These are phyloP conservation scores for Hypocrella siamensis DNA, from an alignment of 2,329 filamentous ascomycete species.

Conservation along the genomic window DNA sequence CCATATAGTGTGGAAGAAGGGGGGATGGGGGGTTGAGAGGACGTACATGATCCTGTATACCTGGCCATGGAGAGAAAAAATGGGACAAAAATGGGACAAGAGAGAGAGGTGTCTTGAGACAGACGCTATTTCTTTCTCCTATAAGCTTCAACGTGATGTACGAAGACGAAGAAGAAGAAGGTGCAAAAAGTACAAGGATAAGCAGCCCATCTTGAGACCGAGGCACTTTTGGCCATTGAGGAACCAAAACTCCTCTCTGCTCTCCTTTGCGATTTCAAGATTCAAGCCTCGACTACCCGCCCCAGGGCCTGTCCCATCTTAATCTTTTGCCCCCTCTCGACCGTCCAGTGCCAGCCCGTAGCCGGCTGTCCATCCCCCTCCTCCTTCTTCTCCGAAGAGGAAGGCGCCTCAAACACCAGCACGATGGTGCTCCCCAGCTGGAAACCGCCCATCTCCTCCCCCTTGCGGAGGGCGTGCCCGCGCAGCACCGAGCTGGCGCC, in stretches of 20 bases:
- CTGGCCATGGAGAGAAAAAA: too few species aligned
- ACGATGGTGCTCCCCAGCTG: slow-evolving; percentile 91
- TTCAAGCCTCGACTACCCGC: slow-evolving; percentile 43
- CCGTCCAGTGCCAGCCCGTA: slow-evolving; percentile 69
- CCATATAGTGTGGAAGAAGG: too few species aligned
- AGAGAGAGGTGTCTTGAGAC: too few species aligned
- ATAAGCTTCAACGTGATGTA: too few species aligned
- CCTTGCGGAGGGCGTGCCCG: slow-evolving; percentile 69
- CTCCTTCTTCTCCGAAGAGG: slow-evolving; percentile 38
- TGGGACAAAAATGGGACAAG: too few species aligned
- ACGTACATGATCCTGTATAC: too few species aligned
- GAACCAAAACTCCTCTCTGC: slow-evolving; percentile 1
- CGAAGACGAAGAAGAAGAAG: too few species aligned
- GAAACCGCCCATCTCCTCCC: slow-evolving; percentile 97
- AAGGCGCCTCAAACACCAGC: slow-evolving; percentile 92
- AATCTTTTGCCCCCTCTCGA: slow-evolving; percentile 75
- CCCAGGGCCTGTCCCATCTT: slow-evolving; percentile 83
- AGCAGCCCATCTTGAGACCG: too few species aligned
- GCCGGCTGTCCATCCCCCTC: slow-evolving; percentile 34
- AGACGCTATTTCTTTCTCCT: too few species aligned
- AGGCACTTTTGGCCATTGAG: slow-evolving; percentile 5
- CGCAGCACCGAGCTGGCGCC: slow-evolving; percentile 61
- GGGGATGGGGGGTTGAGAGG: too few species aligned
- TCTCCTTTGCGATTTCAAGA: too few species aligned
- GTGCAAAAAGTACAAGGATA: too few species aligned